Percentiles rank a stretch among this genome's conserved stretches.
phyloP scores from a whole-genome alignment of 2,329 filamentous ascomycete species.

The Cercospora berteroae region DNA sequence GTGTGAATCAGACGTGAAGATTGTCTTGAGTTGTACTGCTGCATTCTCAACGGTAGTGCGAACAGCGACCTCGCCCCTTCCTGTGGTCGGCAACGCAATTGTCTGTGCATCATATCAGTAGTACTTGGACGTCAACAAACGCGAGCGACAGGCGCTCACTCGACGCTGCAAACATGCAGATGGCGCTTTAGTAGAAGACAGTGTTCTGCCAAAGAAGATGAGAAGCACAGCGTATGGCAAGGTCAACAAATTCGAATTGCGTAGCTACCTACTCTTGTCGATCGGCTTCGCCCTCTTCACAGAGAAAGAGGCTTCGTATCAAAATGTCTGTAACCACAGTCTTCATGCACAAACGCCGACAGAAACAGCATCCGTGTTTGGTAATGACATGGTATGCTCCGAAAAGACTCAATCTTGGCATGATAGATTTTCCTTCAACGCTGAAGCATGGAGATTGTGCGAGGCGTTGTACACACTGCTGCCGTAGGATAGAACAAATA shows the following conservation, averaged over 20 bases:
- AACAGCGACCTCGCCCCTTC: background rate
- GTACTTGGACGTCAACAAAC: no score
- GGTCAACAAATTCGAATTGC: background rate
- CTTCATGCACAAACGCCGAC: slow-evolving; percentile 64
- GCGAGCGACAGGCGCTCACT: background rate
- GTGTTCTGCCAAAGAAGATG: background rate
- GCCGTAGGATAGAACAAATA: slow-evolving; percentile 41
- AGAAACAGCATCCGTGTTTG: slow-evolving; percentile 59
- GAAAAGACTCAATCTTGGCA: slow-evolving; percentile 57
- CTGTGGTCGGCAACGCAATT: background rate
- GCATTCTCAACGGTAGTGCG: background rate
- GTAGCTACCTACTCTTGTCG: slow-evolving; percentile 1
- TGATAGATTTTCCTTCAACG: slow-evolving; percentile 64
- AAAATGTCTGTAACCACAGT: slow-evolving; percentile 53
- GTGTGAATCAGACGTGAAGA: background rate
- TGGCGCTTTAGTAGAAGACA: background rate
- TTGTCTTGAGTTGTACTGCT: background rate
- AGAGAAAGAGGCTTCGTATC: background rate
- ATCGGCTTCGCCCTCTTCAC: background rate
- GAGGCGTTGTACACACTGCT: slow-evolving; percentile 72
- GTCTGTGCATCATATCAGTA: background rate
- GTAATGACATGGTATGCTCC: slow-evolving; percentile 56
- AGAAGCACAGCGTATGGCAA: background rate
- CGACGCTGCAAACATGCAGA: background rate
- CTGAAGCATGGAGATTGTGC: slow-evolving; percentile 55